These are phyloP conservation scores for Yamadazyma atmosphaerica DNA, from an alignment of 1,139 yeast species.

Conservation along the genomic window DNA sequence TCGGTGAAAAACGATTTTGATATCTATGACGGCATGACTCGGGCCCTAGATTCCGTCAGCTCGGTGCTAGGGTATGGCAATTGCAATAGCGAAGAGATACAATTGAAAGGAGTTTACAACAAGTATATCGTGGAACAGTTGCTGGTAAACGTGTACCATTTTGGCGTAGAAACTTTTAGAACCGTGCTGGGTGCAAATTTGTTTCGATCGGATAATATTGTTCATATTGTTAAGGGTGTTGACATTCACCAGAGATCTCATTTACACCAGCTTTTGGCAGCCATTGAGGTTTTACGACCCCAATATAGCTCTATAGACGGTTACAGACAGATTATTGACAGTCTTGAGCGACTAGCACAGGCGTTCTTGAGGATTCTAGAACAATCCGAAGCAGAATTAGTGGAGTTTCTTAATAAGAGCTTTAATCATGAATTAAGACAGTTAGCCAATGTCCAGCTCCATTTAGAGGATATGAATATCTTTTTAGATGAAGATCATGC, in stretches of 20 bases:
- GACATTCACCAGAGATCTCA: too few relatives aligned
- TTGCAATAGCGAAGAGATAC: neutral
- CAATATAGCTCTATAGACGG: neutral
- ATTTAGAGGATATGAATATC: conserved; percentile 12
- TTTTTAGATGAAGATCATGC: conserved; percentile 5
- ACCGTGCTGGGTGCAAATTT: too few relatives aligned
- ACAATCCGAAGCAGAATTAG: conserved; percentile 5
- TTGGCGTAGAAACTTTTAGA: too few relatives aligned
- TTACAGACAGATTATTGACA: neutral
- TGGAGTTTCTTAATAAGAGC: conserved; percentile 11
- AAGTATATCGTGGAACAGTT: neutral
- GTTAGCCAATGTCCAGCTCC: conserved; percentile 12
- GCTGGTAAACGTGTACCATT: neutral
- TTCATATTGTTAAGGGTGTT: too few relatives aligned
- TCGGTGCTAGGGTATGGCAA: neutral
- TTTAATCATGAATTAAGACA: conserved; percentile 16
- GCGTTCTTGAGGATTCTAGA: neutral
- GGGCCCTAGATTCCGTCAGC: neutral
- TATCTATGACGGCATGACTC: neutral
- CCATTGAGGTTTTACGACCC: neutral
- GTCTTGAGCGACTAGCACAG: neutral
- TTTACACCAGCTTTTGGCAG: neutral
- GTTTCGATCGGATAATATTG: too few relatives aligned
- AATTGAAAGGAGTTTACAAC: neutral
- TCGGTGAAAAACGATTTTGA: neutral